Conservation (phyloP, 495 filamentous ascomycete genomes). For the Halenospora varia region DNA sequence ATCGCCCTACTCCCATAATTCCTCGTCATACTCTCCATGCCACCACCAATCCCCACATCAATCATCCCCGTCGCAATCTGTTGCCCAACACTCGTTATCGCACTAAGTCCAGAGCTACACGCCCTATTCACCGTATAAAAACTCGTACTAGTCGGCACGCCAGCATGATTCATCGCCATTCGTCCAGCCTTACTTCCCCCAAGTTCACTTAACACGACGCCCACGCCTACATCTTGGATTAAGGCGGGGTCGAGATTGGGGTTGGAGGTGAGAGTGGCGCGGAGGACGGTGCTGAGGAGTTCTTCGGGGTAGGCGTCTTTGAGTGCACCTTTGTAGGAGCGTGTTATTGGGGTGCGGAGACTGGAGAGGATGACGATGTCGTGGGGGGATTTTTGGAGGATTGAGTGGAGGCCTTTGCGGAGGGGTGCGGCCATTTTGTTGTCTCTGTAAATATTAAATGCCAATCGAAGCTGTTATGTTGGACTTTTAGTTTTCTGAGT, state of each 20-base stretch:
- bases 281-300: constrained; percentile 75
- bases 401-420: constrained; percentile 59
- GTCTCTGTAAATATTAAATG: no score
- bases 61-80: constrained; percentile 69
- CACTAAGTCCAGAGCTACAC: constrained; percentile 72
- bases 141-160: constrained; percentile 66
- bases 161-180: constrained; percentile 82
- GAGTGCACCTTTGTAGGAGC: constrained; percentile 77
- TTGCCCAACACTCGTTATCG: constrained; percentile 66
- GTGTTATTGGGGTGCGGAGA: constrained; percentile 79
- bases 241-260: constrained; percentile 67
- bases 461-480: no score
- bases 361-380: constrained; percentile 89
- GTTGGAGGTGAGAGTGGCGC: constrained; percentile 71
- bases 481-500: no score
- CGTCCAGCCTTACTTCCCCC: constrained; percentile 88
- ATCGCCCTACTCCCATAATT: constrained; percentile 85
- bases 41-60: constrained; percentile 77
- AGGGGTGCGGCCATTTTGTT: constrained; percentile 24
- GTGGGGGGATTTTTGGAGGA: constrained; percentile 73
- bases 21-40: constrained; percentile 91
- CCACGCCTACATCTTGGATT: constrained; percentile 80
- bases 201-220: constrained; percentile 85
- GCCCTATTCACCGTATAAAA: constrained; percentile 87
- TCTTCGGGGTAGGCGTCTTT: constrained; percentile 90